Evolutionary conservation across 2,329 filamentous ascomycete species (phyloP).

Genomic region (Dissoconium aciculare): DNA sequence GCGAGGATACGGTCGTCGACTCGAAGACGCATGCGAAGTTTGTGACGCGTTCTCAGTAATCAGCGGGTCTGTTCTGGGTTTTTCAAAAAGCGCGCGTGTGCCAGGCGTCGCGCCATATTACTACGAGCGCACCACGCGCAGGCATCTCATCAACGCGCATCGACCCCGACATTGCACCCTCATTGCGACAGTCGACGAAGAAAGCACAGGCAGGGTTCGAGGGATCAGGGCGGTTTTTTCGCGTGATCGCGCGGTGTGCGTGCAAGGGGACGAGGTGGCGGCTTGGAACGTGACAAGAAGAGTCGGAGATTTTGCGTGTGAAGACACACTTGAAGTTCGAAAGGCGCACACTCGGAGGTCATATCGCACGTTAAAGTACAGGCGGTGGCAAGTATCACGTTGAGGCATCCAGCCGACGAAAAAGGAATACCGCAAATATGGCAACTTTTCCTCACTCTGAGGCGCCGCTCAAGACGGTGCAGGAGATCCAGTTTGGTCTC

Average conservation of each 20-base stretch:
- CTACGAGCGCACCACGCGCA: conserved; percentile 16
- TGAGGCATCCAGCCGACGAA: no score
- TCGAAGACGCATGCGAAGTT: conserved; percentile 1
- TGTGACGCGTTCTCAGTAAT: conserved; percentile 13
- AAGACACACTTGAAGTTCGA: no score
- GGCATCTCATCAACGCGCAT: conserved; percentile 13
- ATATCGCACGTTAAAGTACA: no score
- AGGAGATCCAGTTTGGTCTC: conserved; percentile 98
- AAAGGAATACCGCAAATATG: conserved; percentile 55
- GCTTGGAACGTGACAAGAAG: no score
- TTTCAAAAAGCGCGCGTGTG: conserved; percentile 6
- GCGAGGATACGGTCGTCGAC: conserved; percentile 16
- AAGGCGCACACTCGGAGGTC: no score
- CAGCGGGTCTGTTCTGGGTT: conserved; percentile 20
- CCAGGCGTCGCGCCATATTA: conserved; percentile 5
- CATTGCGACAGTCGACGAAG: conserved; percentile 4
- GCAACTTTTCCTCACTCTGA: conserved; percentile 85
- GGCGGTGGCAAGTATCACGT: no score
- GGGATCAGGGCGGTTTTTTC: conserved; percentile 18
- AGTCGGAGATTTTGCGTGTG: no score
- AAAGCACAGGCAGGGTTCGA: conserved; percentile 7
- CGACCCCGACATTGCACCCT: conserved; percentile 4
- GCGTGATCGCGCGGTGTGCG: conserved; percentile 20
- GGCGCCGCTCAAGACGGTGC: conserved; percentile 90
- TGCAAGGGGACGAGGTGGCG: conserved; percentile 19